Evolutionary conservation across 2,329 filamentous ascomycete genomes (phyloP), one percentile per base, ranked within the genome.

Genomic region (Tetracladium maxilliforme): DNA sequence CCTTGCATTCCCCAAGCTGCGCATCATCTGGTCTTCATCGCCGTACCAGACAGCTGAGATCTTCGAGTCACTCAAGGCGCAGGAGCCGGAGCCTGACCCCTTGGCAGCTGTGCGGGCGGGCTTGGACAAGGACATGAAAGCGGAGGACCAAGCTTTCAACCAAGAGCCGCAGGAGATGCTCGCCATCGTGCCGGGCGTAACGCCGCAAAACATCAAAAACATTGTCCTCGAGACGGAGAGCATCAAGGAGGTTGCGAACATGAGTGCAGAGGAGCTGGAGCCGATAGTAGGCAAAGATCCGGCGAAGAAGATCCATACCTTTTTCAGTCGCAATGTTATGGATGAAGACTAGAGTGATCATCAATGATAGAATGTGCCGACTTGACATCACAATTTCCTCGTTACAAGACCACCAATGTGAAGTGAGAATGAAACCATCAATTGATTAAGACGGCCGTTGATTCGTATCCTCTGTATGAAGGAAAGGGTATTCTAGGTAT

Each of bases 11-110:
- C 90, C 90, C 1, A 71, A 71, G 13, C 64, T 98, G 24, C 77
- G 82, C 35, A 79, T 98, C 38, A 83, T 98, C 39, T 98, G 90
- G 90, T 90, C 80, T 7, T 81, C 71, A 7, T 84, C 77, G 8
- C 87, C 90, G 0, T 93, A 92, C 44, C 86, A 98, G 49, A 95
- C 90, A 1, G 90, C 90, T 2, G 86, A 95, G 55, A 95, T 98
- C 33, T 95, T 98, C 46, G 77, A 86, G 40, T 76, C 83, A 36
- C 66, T 98, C 27, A 98, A 98, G 56, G 78, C 83, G 36, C 77
- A 84, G 40, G 78, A 87, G 39, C 63, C 75, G 4, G 90, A 98
- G 51, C 90, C 90, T 1, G 86, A 98, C 46, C 90, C 90, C 2
- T 64, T 92, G 18, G 72, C 71, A 4, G 90, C 90, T 0, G 84